Base-by-base conservation (phyloP, 805 yeast genomes). In the Naumovozyma dairenensis region DNA sequence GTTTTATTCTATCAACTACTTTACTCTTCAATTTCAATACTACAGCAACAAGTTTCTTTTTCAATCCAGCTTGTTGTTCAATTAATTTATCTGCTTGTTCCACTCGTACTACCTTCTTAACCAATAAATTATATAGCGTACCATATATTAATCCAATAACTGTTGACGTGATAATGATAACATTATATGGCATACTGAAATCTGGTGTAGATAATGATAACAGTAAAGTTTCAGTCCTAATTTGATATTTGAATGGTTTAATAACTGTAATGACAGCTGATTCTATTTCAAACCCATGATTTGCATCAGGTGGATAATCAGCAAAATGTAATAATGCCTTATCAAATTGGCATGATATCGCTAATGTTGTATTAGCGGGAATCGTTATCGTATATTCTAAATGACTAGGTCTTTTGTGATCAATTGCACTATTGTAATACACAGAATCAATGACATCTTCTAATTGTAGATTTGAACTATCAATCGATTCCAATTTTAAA, bases 271-370 rank as follows among this genome's bases (percentile, higher is more conserved):
- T 66, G 8, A 84, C 80, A 4, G 94, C 94, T 0, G 97, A 94
- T 16, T 92, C 92, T 28, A 92, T 75, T 38, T 87, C 89, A 59
- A 92, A 92, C 1, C 98, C 98, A 48, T 92, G 96, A 55, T 92
- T 92, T 2, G 98, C 97, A 64, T 92, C 98, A 1, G 98, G 98
- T n/a, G 98, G 98, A 51, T 92, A 92, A 55, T 92, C 97, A 3
- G 86, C 81, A 40, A 82, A 77, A 37, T 79, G 69, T 20, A 92
- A 66, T 53, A 92, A 66, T 0, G 94, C 77, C 55, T 87, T 92
- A 53, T 92, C 97, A 52, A 89, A 87, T 36, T 78, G 72, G 53
- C 82, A 82, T 3, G 80, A 74, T 33, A 85, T 45, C 1, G 79
- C 68, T 29, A 81, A 55, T 5, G 76, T 66, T 10, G 77, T 66